Evolutionary conservation across 164 flowering plant species (phyloP).

Genomic region (Kingdonia uniflora): DNA sequence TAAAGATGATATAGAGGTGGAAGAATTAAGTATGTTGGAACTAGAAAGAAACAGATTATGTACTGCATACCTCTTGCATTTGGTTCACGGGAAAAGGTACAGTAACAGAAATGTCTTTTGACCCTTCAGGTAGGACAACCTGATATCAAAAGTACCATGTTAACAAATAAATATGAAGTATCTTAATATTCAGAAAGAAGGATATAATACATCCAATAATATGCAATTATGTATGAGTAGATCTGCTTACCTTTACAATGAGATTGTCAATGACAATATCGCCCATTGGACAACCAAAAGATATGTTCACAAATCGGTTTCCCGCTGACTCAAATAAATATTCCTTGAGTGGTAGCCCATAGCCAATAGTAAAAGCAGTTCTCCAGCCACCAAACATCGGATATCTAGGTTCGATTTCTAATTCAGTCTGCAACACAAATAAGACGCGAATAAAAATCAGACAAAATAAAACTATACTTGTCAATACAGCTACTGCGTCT

Average conservation of each 20-base stretch:
- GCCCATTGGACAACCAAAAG: conserved; percentile 67
- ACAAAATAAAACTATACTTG: background rate
- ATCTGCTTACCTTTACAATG: conserved; percentile 56
- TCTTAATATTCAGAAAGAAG: background rate
- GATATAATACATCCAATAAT: background rate
- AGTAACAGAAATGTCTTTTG: conserved; percentile 61
- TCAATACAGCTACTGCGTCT: no score
- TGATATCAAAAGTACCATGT: conserved; percentile 17
- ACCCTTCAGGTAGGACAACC: conserved; percentile 97
- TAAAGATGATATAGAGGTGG: conserved; percentile 1
- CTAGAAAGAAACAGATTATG: background rate
- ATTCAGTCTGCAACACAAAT: conserved; percentile 56
- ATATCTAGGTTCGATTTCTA: conserved; percentile 83
- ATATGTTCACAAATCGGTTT: conserved; percentile 61
- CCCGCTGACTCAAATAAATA: conserved; percentile 70
- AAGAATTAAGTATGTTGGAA: background rate
- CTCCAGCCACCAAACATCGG: conserved; percentile 99
- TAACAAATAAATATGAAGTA: background rate
- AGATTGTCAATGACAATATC: conserved; percentile 69
- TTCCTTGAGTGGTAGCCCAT: conserved; percentile 82
- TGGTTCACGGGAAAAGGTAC: conserved; percentile 73
- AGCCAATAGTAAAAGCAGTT: conserved; percentile 89
- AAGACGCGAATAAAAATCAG: background rate
- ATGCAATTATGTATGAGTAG: background rate
- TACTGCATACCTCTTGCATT: conserved; percentile 48